These are phyloP conservation scores for Eutrema heterophyllum DNA, from an alignment of 345 rosid genomes.

Conservation along the genomic window DNA sequence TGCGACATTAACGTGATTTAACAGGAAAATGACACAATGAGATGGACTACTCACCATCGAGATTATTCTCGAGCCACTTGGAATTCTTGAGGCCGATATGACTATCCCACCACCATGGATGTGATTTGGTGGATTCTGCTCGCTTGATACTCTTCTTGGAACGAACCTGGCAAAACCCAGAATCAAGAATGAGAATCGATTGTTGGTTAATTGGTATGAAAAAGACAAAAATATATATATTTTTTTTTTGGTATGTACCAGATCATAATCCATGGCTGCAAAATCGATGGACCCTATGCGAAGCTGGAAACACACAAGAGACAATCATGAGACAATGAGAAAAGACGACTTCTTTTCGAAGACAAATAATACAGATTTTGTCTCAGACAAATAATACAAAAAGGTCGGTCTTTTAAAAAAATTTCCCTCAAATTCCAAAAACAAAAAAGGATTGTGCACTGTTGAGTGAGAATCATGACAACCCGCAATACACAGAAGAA, in stretches of 20 bases:
- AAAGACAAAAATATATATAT: not conserved
- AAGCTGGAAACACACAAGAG: slow-evolving; percentile 32
- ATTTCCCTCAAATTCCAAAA: not conserved
- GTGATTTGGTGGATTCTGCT: slow-evolving; percentile 44
- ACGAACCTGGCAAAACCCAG: slow-evolving; percentile 28
- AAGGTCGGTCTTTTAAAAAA: not conserved
- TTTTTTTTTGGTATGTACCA: slow-evolving; percentile 2
- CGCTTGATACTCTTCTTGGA: slow-evolving; percentile 43
- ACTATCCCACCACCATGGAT: slow-evolving; percentile 47
- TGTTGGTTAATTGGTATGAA: not conserved
- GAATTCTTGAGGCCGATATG: slow-evolving; percentile 39
- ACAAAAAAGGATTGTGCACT: not conserved
- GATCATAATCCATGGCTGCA: slow-evolving; percentile 32
- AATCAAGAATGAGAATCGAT: slow-evolving; percentile 22
- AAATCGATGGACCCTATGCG: slow-evolving; percentile 19
- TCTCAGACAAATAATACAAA: slow-evolving; percentile 19
- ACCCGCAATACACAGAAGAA: not conserved
- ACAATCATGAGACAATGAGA: slow-evolving; percentile 24
- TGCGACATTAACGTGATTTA: not conserved
- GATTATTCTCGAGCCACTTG: slow-evolving; percentile 47
- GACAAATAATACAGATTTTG: slow-evolving; percentile 28
- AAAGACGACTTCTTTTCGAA: slow-evolving; percentile 2
- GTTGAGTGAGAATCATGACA: slow-evolving; percentile 12
- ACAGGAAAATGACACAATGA: slow-evolving; percentile 2
- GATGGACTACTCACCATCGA: slow-evolving; percentile 37